These are phyloP conservation scores for Termitomyces sp. DNA, from an alignment of 768 basidiomycete species.

Conservation along the genomic window DNA sequence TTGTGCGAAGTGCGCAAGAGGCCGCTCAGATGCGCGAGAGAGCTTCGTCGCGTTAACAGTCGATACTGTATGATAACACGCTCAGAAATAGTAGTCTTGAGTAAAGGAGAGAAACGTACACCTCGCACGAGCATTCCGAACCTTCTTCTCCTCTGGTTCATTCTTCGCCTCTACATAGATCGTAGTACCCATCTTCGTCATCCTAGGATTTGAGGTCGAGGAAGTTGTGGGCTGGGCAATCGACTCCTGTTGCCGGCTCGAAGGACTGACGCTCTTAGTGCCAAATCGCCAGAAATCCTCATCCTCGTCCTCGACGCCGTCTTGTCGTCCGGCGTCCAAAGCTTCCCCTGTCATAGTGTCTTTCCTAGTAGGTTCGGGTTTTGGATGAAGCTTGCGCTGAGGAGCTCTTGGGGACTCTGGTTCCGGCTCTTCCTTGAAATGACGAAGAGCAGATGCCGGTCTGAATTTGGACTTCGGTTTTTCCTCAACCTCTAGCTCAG, in stretches of 20 bases:
- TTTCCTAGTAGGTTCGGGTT: not conserved
- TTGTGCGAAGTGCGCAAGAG: not conserved
- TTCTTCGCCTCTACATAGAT: not conserved
- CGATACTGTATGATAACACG: not conserved
- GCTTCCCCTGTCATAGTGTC: not conserved
- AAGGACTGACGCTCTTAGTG: not conserved
- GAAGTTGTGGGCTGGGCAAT: not conserved
- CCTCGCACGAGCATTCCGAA: not conserved
- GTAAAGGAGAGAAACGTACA: not conserved
- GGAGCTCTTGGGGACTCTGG: not conserved
- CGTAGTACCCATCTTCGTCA: not conserved
- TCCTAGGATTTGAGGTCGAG: not conserved
- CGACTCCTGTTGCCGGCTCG: not conserved
- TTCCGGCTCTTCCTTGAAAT: not conserved
- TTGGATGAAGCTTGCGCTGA: not conserved
- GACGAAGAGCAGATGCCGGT: not conserved
- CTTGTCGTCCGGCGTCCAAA: not conserved
- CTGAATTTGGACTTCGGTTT: not conserved
- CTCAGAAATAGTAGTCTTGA: not conserved
- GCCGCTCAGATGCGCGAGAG: not conserved
- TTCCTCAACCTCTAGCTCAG: not conserved
- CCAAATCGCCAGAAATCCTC: constrained; percentile 10
- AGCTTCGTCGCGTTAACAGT: not conserved
- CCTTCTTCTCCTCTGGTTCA: not conserved
- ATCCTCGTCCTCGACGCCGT: not conserved